Evolutionary conservation across 139 green algal genomes (phyloP).

Genomic region (Coelastrella sp.): DNA sequence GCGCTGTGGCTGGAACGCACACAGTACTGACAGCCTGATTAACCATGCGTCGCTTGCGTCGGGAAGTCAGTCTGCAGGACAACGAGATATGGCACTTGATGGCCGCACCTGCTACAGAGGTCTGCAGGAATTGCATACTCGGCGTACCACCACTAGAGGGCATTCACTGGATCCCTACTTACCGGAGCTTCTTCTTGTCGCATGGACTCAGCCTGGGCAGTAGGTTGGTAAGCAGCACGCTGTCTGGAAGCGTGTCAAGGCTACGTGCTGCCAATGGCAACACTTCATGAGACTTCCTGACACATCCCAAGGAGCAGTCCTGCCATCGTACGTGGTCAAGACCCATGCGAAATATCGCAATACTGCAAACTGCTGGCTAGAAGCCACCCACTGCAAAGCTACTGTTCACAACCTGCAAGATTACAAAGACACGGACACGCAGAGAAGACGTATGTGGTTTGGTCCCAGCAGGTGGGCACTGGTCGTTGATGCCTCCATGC

Average conservation of each 20-base stretch:
- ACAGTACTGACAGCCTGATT: constrained; percentile 26
- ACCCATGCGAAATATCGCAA: not conserved
- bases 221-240: not conserved
- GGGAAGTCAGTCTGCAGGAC: constrained; percentile 30
- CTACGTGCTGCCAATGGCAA: not conserved
- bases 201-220: not conserved
- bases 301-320: not conserved
- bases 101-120: no score
- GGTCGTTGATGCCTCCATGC: no score
- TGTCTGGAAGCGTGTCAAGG: constrained; percentile 23
- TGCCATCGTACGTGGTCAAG: not conserved
- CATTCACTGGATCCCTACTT: no score
- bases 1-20: constrained; percentile 3
- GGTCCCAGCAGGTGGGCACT: no score
- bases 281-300: not conserved
- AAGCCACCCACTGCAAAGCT: no score
- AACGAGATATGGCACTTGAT: no score
- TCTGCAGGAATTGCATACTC: no score
- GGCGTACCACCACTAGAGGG: no score
- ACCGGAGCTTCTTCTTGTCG: constrained; percentile 11
- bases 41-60: constrained; percentile 4
- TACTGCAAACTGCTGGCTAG: no score
- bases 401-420: not conserved
- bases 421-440: not conserved
- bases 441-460: no score